Base-by-base conservation (phyloP, 345 rosid genomes). In the Eucalyptus sp. region DNA sequence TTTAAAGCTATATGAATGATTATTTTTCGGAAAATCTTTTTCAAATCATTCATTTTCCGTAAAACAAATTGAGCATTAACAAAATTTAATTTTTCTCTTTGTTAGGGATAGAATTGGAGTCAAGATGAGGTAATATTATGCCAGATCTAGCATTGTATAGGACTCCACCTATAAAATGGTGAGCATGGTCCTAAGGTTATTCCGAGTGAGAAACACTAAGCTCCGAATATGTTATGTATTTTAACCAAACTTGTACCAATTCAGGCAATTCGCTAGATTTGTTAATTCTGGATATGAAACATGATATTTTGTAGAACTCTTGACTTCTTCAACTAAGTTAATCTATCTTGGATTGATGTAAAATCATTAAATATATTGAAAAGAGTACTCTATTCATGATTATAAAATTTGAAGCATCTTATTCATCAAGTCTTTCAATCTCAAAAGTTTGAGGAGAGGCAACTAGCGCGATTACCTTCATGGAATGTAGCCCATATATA, bases 141-240 rank as follows among this genome's bases (percentile, higher is more conserved):
- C 15, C 4, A 60, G 7, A 5, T 60, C 66, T 60, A 60, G 66
- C 66, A 60, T 60, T 60, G 66, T 60, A 0, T 25, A 60, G 0
- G n/a, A 60, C 15, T 60, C 66, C 31, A 27, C 66, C 31, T 11
- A 27, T 27, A 60, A 60, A 60, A 60, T 60, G 66, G 66, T 27
- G 66, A 25, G 66, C 29, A 27, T 2, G 0, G 15, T 27, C 66
- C 31, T 60, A 27, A 60, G 66, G n/a, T 60, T 60, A 25, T 11
- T 60, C 15, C 14, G 11, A 58, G 1, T 25, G 66, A 58, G 66
- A 58, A 58, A 58, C 66, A 25, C 1, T 25, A 7, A 27, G 3
- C n/a, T 25, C 66, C 1, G 7, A 58, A 25, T 25, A 25, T 27
- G 16, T 25, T 0, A 25, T 0, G 31, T 60, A 27, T 0, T 11